Conservation (phyloP, 345 rosid species). For the Aquilaria malaccensis region DNA sequence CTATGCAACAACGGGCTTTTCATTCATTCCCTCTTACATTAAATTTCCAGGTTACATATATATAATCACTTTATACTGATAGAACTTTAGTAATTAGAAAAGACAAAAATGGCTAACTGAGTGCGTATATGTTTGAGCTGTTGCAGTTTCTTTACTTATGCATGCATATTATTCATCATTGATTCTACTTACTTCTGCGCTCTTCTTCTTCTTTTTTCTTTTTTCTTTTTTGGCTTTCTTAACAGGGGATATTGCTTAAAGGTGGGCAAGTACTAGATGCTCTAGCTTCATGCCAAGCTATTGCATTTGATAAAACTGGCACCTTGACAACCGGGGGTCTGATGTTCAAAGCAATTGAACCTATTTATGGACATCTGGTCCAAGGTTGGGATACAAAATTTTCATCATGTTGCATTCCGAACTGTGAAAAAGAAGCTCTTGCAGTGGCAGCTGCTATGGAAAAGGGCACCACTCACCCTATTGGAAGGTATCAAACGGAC, state of each 20-base stretch:
- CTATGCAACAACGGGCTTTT: too few species aligned
- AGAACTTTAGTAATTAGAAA: too few species aligned
- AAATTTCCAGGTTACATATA: too few species aligned
- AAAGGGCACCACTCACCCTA: constrained; percentile 99
- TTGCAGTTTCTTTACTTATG: too few species aligned
- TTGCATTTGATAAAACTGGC: constrained; percentile 99
- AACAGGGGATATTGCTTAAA: constrained; percentile 89
- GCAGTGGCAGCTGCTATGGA: constrained; percentile 99
- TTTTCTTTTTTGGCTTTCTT: background rate
- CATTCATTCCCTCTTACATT: too few species aligned
- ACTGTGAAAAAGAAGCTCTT: constrained; percentile 94
- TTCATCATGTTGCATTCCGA: constrained; percentile 67
- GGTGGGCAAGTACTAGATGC: constrained; percentile 97
- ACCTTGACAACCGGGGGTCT: constrained; percentile 98
- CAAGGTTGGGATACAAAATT: constrained; percentile 19
- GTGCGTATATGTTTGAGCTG: too few species aligned
- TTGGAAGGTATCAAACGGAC: constrained; percentile 72
- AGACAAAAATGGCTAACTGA: too few species aligned
- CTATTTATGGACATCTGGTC: constrained; percentile 72
- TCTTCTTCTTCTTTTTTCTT: background rate
- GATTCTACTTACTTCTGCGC: background rate
- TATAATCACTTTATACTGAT: too few species aligned
- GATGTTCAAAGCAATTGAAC: constrained; percentile 85
- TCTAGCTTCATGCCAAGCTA: constrained; percentile 77
- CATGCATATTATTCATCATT: too few species aligned